A percentile compares a stretch with the other conserved stretches of the same genome.
phyloP scores from a whole-genome alignment of 345 rosid genomes.

The Aethionema arabicum region DNA sequence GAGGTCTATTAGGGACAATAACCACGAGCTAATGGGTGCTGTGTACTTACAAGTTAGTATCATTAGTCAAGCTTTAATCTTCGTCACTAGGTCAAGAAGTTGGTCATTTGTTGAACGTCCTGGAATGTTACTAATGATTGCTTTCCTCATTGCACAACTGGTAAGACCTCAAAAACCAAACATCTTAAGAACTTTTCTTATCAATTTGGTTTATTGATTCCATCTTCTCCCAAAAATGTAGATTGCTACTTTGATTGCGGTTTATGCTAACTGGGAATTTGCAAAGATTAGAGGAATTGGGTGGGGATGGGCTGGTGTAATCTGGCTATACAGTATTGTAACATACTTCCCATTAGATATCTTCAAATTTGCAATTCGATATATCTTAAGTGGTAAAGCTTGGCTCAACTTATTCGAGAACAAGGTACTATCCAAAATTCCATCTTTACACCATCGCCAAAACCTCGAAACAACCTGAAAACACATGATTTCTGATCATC shows the following conservation, averaged over 20 bases:
- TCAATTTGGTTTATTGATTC: background rate
- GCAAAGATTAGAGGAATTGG: slow-evolving; percentile 77
- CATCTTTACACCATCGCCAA: no score
- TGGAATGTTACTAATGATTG: slow-evolving; percentile 60
- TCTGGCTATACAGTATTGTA: slow-evolving; percentile 80
- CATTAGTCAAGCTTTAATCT: slow-evolving; percentile 88
- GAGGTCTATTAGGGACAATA: slow-evolving; percentile 39
- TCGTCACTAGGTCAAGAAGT: slow-evolving; percentile 90
- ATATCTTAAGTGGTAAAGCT: slow-evolving; percentile 81
- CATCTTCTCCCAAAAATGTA: slow-evolving; percentile 13
- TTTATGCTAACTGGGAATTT: slow-evolving; percentile 80
- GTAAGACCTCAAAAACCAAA: slow-evolving; percentile 39
- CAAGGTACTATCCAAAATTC: slow-evolving; percentile 42
- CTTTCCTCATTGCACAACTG: slow-evolving; percentile 78
- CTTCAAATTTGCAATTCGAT: slow-evolving; percentile 76
- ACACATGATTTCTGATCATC: background rate
- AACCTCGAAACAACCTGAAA: background rate
- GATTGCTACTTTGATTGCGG: slow-evolving; percentile 90
- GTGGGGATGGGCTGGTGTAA: slow-evolving; percentile 97
- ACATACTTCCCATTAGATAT: slow-evolving; percentile 74
- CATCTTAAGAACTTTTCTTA: background rate
- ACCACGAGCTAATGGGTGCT: slow-evolving; percentile 72
- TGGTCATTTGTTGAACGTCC: slow-evolving; percentile 90
- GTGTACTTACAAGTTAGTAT: slow-evolving; percentile 94
- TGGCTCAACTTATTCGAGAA: slow-evolving; percentile 75